Evolutionary conservation across 371 early-diverging fungal species (phyloP), one percentile per base, ranked within the genome.

Genomic region (Mortierella sp.): DNA sequence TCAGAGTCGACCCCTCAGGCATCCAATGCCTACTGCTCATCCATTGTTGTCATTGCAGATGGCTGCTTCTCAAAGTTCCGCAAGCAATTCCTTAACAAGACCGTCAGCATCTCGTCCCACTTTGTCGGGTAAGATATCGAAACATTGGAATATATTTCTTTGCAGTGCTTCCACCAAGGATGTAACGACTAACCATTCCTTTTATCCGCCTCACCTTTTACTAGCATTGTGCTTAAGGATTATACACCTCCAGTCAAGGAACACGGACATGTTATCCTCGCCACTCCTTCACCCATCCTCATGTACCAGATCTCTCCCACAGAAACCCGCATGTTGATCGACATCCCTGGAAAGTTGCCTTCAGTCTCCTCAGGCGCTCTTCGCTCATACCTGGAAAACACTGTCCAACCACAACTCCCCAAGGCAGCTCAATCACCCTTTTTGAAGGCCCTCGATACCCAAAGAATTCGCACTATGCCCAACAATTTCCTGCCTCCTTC

Each of bases 41-140:
- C 95, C 10, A 88, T 97, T n/a, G 96, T 96, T 0, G 84, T 97
- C 74, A 93, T 97, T n/a, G 95, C 95, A 3, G 98, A 98, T 84
- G 99, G 99, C n/a, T 95, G 97, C 80, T 96, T 97, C 78, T 97
- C 97, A 71, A 97, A 96, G 88, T 99, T 98, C 90, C 92, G 99
- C 50, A 95, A 95, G 77, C 91, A 94, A n/a, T 91, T 91, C 60
- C 90, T 92, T 16, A 70, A 81, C 7, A 91, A 84, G 72, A 76
- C 88, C 9, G 92, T 95, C 38, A 75, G 85, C 21, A 90, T 90
- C 24, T 90, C 89, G 70, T 95, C 95, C 0, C 91, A 96, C 76
- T 96, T 97, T 91, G 96, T 95, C 44, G 97, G 96, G 92, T 95
- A 89, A 82, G 80, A 48, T 26, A 21, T 47, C n/a, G 44, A 34